These are phyloP conservation scores for Clavulina sp. DNA, from an alignment of 768 basidiomycete genomes.

Conservation along the genomic window DNA sequence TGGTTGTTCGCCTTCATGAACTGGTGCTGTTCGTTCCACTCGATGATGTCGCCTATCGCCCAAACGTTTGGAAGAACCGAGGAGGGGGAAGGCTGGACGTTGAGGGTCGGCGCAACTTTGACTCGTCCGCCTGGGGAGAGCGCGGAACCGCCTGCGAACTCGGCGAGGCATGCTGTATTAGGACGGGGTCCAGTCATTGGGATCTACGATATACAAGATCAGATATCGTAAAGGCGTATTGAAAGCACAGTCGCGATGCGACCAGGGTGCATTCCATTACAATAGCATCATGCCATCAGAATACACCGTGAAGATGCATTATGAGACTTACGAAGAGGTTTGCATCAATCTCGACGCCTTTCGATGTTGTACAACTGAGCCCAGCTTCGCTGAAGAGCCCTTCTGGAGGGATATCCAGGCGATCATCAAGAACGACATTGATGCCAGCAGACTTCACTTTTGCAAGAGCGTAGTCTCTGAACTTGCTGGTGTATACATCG, in stretches of 20 bases:
- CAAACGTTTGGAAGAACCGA: conserved; percentile 9
- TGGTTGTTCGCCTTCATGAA: conserved; percentile 10
- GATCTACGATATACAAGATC: background rate
- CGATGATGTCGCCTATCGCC: conserved; percentile 13
- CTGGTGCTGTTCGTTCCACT: conserved; percentile 12
- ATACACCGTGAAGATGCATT: background rate
- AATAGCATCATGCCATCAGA: background rate
- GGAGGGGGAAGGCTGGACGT: background rate
- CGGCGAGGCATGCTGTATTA: conserved; percentile 6
- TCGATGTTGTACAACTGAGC: conserved; percentile 9
- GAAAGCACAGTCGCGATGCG: no score
- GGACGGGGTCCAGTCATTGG: conserved; percentile 6
- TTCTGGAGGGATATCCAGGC: conserved; percentile 4
- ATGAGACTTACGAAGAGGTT: conserved; percentile 9
- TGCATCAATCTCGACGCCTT: conserved; percentile 5
- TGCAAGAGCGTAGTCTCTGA: conserved; percentile 3
- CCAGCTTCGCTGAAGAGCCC: background rate
- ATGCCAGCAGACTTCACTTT: conserved; percentile 6
- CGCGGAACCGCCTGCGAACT: background rate
- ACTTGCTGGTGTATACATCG: conserved; percentile 8
- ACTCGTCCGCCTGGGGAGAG: conserved; percentile 7
- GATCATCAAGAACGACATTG: conserved; percentile 7
- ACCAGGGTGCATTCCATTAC: no score
- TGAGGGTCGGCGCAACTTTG: conserved; percentile 9
- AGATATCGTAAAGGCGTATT: no score